phyloP scores from a whole-genome alignment of 2,329 filamentous ascomycete genomes.

The Talaromyces sp. region DNA sequence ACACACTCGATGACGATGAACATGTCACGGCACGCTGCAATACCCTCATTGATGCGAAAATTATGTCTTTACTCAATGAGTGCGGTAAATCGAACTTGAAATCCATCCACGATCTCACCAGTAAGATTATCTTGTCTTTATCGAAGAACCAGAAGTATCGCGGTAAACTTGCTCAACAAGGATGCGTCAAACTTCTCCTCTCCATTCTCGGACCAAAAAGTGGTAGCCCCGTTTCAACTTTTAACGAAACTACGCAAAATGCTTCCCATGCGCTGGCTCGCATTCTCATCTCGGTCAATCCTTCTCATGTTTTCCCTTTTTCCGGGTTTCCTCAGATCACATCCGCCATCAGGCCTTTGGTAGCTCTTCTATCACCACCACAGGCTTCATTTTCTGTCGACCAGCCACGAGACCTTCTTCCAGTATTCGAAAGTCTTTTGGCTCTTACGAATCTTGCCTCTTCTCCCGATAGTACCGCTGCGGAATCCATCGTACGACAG shows the following conservation, averaged over 20 bases:
- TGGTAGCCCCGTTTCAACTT: slow-evolving; percentile 24
- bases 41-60: slow-evolving; percentile 69
- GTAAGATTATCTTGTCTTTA: slow-evolving; percentile 72
- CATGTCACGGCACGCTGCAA: slow-evolving; percentile 72
- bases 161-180: slow-evolving; percentile 82
- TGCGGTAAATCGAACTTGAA: slow-evolving; percentile 67
- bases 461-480: slow-evolving; percentile 37
- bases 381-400: slow-evolving; percentile 47
- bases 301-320: slow-evolving; percentile 74
- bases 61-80: slow-evolving; percentile 70
- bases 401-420: slow-evolving; percentile 69
- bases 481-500: slow-evolving; percentile 67
- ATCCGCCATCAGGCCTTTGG: slow-evolving; percentile 76
- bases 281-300: slow-evolving; percentile 81
- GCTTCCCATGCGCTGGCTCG: slow-evolving; percentile 78
- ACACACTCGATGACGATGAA: slow-evolving; percentile 69
- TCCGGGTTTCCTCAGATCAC: slow-evolving; percentile 65
- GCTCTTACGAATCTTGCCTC: slow-evolving; percentile 92
- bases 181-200: slow-evolving; percentile 80
- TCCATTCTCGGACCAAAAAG: slow-evolving; percentile 52
- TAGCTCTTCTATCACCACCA: slow-evolving; percentile 65
- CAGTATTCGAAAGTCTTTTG: slow-evolving; percentile 83
- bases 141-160: slow-evolving; percentile 69
- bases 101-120: slow-evolving; percentile 63
- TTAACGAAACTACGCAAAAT: slow-evolving; percentile 44